Conservation (phyloP, 768 basidiomycete genomes). For the Mycena latifolia region DNA sequence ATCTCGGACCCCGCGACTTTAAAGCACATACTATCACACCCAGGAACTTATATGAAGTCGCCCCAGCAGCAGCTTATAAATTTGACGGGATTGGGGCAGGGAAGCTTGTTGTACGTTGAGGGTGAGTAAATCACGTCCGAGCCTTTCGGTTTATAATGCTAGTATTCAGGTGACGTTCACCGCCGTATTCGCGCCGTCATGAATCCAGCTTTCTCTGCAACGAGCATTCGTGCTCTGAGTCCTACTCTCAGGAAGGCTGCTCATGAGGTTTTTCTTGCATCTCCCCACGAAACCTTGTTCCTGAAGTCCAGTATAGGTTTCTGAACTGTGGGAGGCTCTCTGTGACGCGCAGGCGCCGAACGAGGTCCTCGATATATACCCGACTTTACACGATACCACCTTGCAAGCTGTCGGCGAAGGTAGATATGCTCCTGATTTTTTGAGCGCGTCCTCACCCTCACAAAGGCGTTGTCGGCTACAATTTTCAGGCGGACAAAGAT, state of each 20-base stretch:
- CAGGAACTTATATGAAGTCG: constrained; percentile 30
- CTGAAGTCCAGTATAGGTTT: constrained; percentile 12
- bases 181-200: constrained; percentile 34
- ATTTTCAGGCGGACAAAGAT: constrained; percentile 35
- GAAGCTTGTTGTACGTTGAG: constrained; percentile 31
- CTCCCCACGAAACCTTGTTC: not conserved
- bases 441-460: not conserved
- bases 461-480: constrained; percentile 34
- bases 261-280: constrained; percentile 9
- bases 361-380: constrained; percentile 32
- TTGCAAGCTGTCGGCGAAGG: constrained; percentile 35
- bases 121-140: not conserved
- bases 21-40: constrained; percentile 29
- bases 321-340: constrained; percentile 28
- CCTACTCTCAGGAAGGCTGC: constrained; percentile 32
- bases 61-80: constrained; percentile 33
- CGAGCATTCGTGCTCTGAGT: constrained; percentile 30
- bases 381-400: constrained; percentile 31
- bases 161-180: constrained; percentile 23
- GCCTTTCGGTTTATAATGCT: not conserved
- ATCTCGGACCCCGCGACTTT: constrained; percentile 30
- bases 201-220: constrained; percentile 33
- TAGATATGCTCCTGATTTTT: not conserved
- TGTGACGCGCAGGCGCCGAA: constrained; percentile 23
- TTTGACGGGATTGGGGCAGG: constrained; percentile 26